Evolutionary conservation across 1,284 basidiomycete genomes (phyloP).

Genomic region (Sporisorium reilianum): DNA sequence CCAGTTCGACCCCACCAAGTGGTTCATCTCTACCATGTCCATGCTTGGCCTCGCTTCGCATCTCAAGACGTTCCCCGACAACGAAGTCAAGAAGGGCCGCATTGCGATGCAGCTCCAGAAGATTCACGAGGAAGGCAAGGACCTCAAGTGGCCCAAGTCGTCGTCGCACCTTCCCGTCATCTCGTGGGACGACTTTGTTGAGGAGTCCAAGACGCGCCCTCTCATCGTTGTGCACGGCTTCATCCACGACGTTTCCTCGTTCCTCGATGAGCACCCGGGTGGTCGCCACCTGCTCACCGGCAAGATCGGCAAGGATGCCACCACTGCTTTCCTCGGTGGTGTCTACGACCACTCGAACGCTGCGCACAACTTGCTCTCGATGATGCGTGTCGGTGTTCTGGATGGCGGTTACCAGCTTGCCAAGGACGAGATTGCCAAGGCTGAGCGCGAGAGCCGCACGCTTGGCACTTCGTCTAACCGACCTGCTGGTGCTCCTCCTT

Average conservation of each 20-base stretch:
- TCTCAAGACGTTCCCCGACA: conserved; percentile 69
- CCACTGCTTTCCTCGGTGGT: conserved; percentile 67
- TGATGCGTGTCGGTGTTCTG: conserved; percentile 68
- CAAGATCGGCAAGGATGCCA: conserved; percentile 67
- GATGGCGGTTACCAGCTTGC: conserved; percentile 67
- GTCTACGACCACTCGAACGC: conserved; percentile 68
- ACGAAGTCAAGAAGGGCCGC: conserved; percentile 67
- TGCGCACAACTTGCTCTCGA: conserved; percentile 66
- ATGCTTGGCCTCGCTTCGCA: conserved; percentile 65
- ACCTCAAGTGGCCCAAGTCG: conserved; percentile 63
- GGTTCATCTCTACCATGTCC: conserved; percentile 64
- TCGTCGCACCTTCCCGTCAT: conserved; percentile 65
- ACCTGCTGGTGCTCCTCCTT: conserved; percentile 51
- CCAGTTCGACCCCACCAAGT: conserved; percentile 69
- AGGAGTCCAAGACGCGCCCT: conserved; percentile 65
- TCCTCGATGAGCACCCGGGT: conserved; percentile 68
- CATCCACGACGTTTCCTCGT: conserved; percentile 66
- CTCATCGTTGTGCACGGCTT: conserved; percentile 66
- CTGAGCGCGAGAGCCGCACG: conserved; percentile 49
- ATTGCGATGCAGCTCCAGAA: conserved; percentile 66
- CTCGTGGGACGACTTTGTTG: conserved; percentile 67
- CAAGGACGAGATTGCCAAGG: conserved; percentile 54
- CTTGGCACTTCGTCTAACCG: conserved; percentile 40
- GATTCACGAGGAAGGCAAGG: conserved; percentile 50
- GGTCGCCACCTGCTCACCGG: conserved; percentile 61